phyloP scores from a whole-genome alignment of 2,329 filamentous ascomycete genomes.

The Tolypocladium capitatum region DNA sequence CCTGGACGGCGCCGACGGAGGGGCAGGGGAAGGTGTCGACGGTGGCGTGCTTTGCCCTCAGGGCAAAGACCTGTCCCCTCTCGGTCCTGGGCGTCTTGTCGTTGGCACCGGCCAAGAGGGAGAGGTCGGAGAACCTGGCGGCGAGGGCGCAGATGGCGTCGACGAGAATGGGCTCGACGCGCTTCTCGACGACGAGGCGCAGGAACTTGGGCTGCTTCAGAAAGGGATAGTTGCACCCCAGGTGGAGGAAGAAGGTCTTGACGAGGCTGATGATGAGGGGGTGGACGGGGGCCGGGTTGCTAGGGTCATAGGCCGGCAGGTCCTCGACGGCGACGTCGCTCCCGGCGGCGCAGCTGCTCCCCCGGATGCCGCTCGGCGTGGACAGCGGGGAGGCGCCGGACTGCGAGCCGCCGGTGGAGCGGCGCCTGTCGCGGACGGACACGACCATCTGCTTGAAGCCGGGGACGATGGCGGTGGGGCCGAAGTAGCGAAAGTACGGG shows the following conservation, averaged over 20 bases:
- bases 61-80: constrained; percentile 64
- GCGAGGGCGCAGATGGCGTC: constrained; percentile 75
- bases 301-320: constrained; percentile 63
- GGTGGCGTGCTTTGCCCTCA: constrained; percentile 69
- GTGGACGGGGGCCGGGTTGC: constrained; percentile 56
- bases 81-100: constrained; percentile 45
- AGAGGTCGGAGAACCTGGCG: constrained; percentile 61
- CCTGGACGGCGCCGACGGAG: constrained; percentile 71
- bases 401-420: constrained; percentile 43
- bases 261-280: constrained; percentile 64
- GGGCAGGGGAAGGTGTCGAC: constrained; percentile 75
- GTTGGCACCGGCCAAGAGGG: constrained; percentile 32
- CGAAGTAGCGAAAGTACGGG: constrained; percentile 84
- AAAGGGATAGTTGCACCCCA: constrained; percentile 81
- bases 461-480: constrained; percentile 79
- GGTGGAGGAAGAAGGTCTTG: constrained; percentile 66
- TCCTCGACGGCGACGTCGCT: constrained; percentile 35
- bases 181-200: constrained; percentile 65
- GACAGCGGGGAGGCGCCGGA: constrained; percentile 39
- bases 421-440: constrained; percentile 53
- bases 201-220: constrained; percentile 60
- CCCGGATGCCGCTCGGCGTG: constrained; percentile 17
- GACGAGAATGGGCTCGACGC: constrained; percentile 70
- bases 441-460: constrained; percentile 90
- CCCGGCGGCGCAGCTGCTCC: constrained; percentile 28